Evolutionary conservation across 2,329 filamentous ascomycete species (phyloP).

Genomic region (Decorospora gaudefroyi): DNA sequence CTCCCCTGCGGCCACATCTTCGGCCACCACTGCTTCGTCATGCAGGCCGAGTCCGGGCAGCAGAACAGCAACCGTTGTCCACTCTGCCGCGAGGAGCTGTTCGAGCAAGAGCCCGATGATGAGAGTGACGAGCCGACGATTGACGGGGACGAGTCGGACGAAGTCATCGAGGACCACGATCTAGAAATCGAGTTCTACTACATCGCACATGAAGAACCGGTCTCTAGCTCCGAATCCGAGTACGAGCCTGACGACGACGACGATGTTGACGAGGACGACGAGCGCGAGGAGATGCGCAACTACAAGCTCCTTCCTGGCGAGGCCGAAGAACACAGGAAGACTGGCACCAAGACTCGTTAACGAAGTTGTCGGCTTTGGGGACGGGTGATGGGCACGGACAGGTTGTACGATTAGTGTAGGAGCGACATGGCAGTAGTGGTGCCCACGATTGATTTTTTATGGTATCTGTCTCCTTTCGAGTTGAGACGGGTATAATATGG

Average conservation of each 20-base stretch:
- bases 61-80: constrained; percentile 3
- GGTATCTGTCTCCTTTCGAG: no score
- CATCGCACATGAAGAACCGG: not conserved
- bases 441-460: no score
- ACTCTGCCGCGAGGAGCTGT: constrained; percentile 1
- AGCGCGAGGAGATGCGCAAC: not conserved
- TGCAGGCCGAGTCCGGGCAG: not conserved
- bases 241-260: not conserved
- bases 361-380: no score
- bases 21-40: constrained; percentile 6
- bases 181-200: no score
- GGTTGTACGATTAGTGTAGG: no score
- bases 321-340: no score
- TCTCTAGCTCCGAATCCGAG: not conserved
- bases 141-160: not conserved
- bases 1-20: constrained; percentile 6
- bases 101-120: not conserved
- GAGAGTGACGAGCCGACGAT: not conserved
- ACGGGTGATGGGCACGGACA: no score
- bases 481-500: no score
- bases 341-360: no score
- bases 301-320: not conserved
- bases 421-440: no score
- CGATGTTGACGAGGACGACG: not conserved
- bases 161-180: not conserved